Evolutionary conservation across 2,329 filamentous ascomycete species (phyloP).

Genomic region (Metarhizium guizhouense): DNA sequence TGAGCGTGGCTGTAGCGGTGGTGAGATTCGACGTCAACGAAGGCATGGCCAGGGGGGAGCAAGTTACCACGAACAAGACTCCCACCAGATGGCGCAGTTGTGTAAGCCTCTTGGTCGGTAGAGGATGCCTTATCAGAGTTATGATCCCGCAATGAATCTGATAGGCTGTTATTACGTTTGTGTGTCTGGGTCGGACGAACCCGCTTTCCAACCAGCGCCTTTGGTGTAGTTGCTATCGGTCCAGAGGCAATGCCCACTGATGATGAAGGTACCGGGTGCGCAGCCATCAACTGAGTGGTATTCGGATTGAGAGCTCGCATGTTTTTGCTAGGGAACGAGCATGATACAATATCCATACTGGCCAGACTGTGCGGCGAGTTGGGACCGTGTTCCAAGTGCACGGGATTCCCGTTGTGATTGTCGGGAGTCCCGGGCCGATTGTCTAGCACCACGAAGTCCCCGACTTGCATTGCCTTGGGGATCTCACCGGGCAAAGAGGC

Average conservation of each 20-base stretch:
- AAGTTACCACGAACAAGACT: conserved; percentile 82
- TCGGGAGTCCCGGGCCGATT: conserved; percentile 41
- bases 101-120: conserved; percentile 48
- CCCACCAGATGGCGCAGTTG: conserved; percentile 62
- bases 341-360: conserved; percentile 54
- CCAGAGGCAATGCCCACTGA: conserved; percentile 37
- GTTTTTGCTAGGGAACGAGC: conserved; percentile 51
- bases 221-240: conserved; percentile 49
- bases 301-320: conserved; percentile 30
- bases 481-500: conserved; percentile 32
- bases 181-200: conserved; percentile 52
- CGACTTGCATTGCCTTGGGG: conserved; percentile 34
- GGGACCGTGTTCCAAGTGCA: conserved; percentile 12
- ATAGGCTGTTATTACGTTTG: conserved; percentile 80
- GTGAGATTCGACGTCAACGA: conserved; percentile 58
- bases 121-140: conserved; percentile 40
- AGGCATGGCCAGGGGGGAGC: conserved; percentile 72
- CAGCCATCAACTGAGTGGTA: conserved; percentile 34
- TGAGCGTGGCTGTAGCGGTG: conserved; percentile 35
- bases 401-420: conserved; percentile 16
- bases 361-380: conserved; percentile 47
- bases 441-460: conserved; percentile 35
- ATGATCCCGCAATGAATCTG: conserved; percentile 71
- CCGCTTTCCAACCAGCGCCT: conserved; percentile 48
- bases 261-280: conserved; percentile 48